Base-by-base conservation (phyloP, 2,329 filamentous ascomycete genomes). In the Alternaria brassicicola region DNA sequence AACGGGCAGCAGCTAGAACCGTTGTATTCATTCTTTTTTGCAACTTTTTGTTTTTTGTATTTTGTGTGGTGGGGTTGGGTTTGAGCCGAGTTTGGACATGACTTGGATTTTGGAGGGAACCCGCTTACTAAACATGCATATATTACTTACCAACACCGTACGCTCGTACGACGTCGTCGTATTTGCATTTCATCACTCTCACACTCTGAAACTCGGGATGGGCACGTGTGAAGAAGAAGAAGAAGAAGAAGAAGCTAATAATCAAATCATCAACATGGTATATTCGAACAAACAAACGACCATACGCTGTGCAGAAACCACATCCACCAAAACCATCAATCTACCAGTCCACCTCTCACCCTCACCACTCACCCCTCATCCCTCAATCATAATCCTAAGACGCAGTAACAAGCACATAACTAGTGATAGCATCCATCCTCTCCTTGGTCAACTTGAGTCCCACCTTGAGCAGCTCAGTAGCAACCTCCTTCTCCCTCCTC, bases 401-500 rank as follows among this genome's bases (percentile, higher is more conserved):
- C 23, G 74, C 72, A 51, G 71, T 74, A 23, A 77, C 73, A 62
- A 77, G 73, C 35, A 77, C 73, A 61, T 75, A 76, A 55, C 73
- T 75, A 13, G 86, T 88, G 62, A 89, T 87, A 53, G 85, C 84
- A 70, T 87, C 85, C 92, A 98, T 96, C 66, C 95, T 85, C 84
- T 99, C 95, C 55, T 90, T 96, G 39, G 94, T 98, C 75, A 99
- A 78, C 82, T 97, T 97, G 74, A 99, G 77, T n/a, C 90, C 91
- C 49, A 98, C 88, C 69, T 88, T 89, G 75, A 99, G 78, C 70
- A 99, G 73, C 79, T 99, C 95, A 69, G 87, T 85, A 46, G 92
- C 92, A 57, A 97, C 87, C 38, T 92, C 91, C 0, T 88, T 85
- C 67, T 96, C 85, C 54, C 88, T 83, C 59, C 82, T 82, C 76